Evolutionary conservation across 805 yeast genomes (phyloP).

Genomic region (Gaillardinia entomophila): DNA sequence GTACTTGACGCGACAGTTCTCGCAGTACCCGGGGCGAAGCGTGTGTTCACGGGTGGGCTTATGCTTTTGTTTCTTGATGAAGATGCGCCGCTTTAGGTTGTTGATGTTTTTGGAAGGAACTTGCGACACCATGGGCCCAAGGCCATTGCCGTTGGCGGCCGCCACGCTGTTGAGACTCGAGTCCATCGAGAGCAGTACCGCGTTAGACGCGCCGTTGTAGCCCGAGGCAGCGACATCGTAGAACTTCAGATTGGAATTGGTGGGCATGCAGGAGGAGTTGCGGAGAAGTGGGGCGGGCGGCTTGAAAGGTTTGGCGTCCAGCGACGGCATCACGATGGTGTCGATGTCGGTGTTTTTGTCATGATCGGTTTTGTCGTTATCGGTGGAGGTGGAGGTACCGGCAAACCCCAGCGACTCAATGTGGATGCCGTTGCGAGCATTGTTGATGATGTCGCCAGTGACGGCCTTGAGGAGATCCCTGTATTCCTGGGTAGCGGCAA

Average conservation of each 20-base stretch:
- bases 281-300: conserved; percentile 27
- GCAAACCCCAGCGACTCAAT: conserved; percentile 9
- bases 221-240: conserved; percentile 42
- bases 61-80: conserved; percentile 33
- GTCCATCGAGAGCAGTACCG: conserved; percentile 35
- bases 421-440: conserved; percentile 15
- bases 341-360: neutral
- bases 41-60: conserved; percentile 10
- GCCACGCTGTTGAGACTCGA: conserved; percentile 31
- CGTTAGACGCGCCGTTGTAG: conserved; percentile 40
- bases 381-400: conserved; percentile 25
- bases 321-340: conserved; percentile 8
- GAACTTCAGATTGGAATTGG: conserved; percentile 31
- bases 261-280: conserved; percentile 34
- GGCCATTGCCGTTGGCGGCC: conserved; percentile 40
- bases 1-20: conserved; percentile 82
- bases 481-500: conserved; percentile 37
- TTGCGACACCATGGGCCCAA: conserved; percentile 55
- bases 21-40: conserved; percentile 76
- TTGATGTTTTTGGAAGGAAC: conserved; percentile 50
- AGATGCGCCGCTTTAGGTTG: conserved; percentile 41
- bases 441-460: conserved; percentile 26
- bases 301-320: conserved; percentile 5
- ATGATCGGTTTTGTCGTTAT: conserved; percentile 11
- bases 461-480: conserved; percentile 32